phyloP scores from a whole-genome alignment of 352 stramenopile genomes.

The Phytophthora quininea region DNA sequence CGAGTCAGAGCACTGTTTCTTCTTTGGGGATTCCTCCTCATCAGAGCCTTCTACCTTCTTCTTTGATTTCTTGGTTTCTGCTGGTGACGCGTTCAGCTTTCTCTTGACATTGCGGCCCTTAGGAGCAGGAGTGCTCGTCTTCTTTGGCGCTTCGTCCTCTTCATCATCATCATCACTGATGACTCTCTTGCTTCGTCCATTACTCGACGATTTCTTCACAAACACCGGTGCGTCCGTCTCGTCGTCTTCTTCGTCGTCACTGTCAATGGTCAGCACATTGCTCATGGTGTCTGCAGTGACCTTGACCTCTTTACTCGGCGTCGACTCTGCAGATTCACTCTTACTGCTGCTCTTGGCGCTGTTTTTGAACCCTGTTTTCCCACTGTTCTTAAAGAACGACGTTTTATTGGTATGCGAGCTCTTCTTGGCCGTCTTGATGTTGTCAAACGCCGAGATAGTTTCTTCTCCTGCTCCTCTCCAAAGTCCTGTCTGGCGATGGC shows the following conservation, averaged over 20 bases:
- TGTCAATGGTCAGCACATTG: conserved; percentile 77
- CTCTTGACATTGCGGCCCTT: conserved; percentile 50
- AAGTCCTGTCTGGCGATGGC: conserved; percentile 64
- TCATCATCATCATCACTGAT: conserved; percentile 77
- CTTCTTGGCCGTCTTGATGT: conserved; percentile 44
- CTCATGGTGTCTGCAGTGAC: conserved; percentile 54
- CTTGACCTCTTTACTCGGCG: conserved; percentile 11
- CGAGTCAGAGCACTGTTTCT: conserved; percentile 15
- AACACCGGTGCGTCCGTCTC: conserved; percentile 70
- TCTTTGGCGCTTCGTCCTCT: conserved; percentile 26
- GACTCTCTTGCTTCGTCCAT: conserved; percentile 52
- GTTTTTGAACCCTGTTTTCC: conserved; percentile 31
- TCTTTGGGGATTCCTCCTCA: conserved; percentile 19
- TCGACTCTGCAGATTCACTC: conserved; percentile 37
- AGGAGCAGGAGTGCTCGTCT: conserved; percentile 20
- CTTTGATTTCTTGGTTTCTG: conserved; percentile 23
- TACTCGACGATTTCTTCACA: conserved; percentile 54
- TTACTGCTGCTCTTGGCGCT: conserved; percentile 31
- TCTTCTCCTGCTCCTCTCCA: conserved; percentile 59
- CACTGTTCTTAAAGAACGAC: conserved; percentile 48
- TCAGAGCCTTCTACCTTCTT: conserved; percentile 23
- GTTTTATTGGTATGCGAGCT: conserved; percentile 13
- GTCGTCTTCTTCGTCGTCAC: conserved; percentile 66
- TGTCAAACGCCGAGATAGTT: conserved; percentile 69
- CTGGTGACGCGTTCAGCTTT: conserved; percentile 50